Conservation (phyloP, 2,329 filamentous ascomycete genomes). For the Albifimbria verrucaria region DNA sequence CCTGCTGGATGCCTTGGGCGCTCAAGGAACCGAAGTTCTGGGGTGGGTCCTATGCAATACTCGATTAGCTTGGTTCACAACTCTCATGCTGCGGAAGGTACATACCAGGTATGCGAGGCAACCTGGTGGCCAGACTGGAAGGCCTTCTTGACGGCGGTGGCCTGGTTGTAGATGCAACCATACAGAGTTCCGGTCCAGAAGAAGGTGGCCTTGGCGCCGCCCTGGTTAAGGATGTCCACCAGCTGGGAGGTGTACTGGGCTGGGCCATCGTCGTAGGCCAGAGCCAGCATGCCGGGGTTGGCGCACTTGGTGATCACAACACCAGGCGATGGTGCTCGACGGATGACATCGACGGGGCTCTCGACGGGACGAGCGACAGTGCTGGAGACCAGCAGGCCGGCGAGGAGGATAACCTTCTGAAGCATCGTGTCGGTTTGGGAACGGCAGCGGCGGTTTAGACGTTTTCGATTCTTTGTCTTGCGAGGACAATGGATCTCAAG, state of each 20-base stretch:
- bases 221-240: conserved; percentile 46
- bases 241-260: conserved; percentile 45
- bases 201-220: conserved; percentile 50
- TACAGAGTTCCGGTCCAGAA: conserved; percentile 51
- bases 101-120: conserved; percentile 49
- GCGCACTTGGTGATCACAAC: conserved; percentile 43
- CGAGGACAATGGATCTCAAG: not conserved
- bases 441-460: not conserved
- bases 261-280: conserved; percentile 54
- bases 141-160: conserved; percentile 50
- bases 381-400: conserved; percentile 18
- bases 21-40: conserved; percentile 37
- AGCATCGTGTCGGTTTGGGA: not conserved
- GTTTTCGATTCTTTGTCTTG: not conserved
- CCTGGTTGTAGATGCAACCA: conserved; percentile 48
- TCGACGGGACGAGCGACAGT: conserved; percentile 26
- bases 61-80: no score
- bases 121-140: conserved; percentile 50
- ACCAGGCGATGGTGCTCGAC: conserved; percentile 33
- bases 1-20: conserved; percentile 34
- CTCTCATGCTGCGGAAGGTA: no score
- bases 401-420: conserved; percentile 6
- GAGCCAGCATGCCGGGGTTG: conserved; percentile 41
- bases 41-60: conserved; percentile 39
- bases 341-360: conserved; percentile 37